Base-by-base conservation (phyloP, 306 rosid species). In the Gastrolobium villosum region DNA sequence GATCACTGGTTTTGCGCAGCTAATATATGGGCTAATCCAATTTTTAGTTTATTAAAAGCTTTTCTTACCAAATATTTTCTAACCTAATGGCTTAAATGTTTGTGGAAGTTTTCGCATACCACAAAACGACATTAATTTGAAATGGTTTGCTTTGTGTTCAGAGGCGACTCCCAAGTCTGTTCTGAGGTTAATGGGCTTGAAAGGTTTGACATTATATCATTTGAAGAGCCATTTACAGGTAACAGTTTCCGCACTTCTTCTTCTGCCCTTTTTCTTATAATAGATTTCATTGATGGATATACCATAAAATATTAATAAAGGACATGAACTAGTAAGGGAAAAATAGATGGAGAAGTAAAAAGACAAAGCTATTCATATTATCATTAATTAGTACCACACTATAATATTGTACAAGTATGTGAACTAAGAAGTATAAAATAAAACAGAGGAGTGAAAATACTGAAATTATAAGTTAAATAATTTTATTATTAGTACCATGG, bases 151-250 rank as follows among this genome's bases (percentile, higher is more conserved):
- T 80, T 79, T 50, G 54, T 78, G 79, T 74, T 75, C 89, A 95
- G 99, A 91, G 80, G 99, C 99, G 31, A 93, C 98, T 82, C 99
- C 99, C 14, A 95, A 93, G 82, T 85, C 98, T 66, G 94, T 95
- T 37, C 83, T 87, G 87, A 93, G 97, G 84, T 72, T 91, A 76
- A 95, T 95, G 99, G 93, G 99, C 14, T 82, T 93, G 83, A 95
- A 91, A 82, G 99, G 99, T 35, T 87, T 95, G 88, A 95, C 99
- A 77, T 77, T 95, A 60, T 93, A 93, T 83, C 99, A 95, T 86
- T 83, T 91, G 94, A 95, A 95, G 91, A 95, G 99, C 70, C 98
- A 95, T 86, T 95, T 95, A 70, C 99, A 93, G 99, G 99, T 92
- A 80, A 79, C 53, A 74, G 4, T 5, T 31, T 78, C 61, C 11